A percentile compares a stretch with the other conserved stretches of the same genome.
These are phyloP conservation scores for Penicillium italicum DNA, from an alignment of 2,329 filamentous ascomycete species.

Conservation along the genomic window DNA sequence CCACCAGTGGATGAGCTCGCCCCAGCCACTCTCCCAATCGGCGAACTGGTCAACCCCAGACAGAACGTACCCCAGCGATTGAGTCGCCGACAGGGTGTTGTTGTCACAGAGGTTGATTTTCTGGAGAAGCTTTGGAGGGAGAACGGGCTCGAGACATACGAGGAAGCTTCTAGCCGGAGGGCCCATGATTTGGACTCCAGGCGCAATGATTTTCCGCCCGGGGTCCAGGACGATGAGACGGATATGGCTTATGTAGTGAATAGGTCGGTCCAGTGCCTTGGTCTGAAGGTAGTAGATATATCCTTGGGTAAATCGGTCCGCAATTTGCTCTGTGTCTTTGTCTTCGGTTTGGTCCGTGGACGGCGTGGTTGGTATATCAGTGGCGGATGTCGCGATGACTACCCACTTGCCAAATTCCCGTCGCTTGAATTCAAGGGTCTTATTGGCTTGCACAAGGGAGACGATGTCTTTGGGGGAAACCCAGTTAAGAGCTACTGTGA, in stretches of 20 bases:
- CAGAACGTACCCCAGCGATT: background rate
- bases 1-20: background rate
- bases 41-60: background rate
- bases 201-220: too few relatives aligned
- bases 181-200: too few relatives aligned
- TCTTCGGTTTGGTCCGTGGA: too few relatives aligned
- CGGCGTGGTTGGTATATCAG: background rate
- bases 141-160: background rate
- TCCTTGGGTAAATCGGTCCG: too few relatives aligned
- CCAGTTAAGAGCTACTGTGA: background rate
- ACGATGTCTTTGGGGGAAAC: background rate
- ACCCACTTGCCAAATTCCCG: too few relatives aligned
- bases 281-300: background rate
- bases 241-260: background rate
- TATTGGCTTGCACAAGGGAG: background rate
- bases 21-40: background rate
- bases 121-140: background rate
- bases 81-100: background rate
- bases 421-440: background rate
- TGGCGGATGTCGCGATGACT: too few relatives aligned
- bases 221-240: background rate
- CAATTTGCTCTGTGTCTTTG: too few relatives aligned
- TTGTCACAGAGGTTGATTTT: background rate
- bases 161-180: too few relatives aligned
- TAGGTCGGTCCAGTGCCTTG: background rate